Base-by-base conservation (phyloP, 331 rosid genomes). In the Acacia pycnantha region DNA sequence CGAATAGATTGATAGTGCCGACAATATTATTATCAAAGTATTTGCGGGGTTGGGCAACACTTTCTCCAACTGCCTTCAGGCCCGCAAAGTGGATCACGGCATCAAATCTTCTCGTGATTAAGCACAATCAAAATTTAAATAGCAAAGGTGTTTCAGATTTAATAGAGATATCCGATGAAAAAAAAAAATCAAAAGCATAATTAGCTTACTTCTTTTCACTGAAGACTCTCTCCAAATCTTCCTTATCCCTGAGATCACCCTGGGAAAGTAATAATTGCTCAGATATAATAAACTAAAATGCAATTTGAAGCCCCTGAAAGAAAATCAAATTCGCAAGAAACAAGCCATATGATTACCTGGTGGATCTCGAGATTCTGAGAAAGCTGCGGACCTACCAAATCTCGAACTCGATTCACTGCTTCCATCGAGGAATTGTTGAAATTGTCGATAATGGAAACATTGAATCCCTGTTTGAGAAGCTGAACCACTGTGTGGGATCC, bases 61-160 rank as follows among this genome's bases (percentile, higher is more conserved):
- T 91, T 82, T 89, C 94, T 65, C 90, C 92, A 37, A 91, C 92
- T 79, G 92, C 92, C 79, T 91, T 89, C 10, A 91, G 87, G 41
- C 94, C 91, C 71, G 94, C 92, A 86, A 91, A 91, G 85, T 91
- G 94, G 69, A 91, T 84, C 59, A 91, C 94, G 51, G 91, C 94
- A 77, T 91, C 94, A 81, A 89, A 91, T 71, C 94, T 91, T 70
- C 53, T 26, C 81, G 76, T 29, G 19, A 8, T 51, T 21, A 74
- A 35, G 27, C 67, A 64, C 59, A 72, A 47, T 7, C 11, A 72
- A 48, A 48, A 72, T 46, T 24, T 27, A 0, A 16, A 29, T 29
- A 50, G 19, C 31, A 70, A 41, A 44, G 27, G 8, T 37, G 41
- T 6, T 7, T 6, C 41, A 37, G 43, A 27, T 47, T 72, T 16